phyloP scores from a whole-genome alignment of 2,329 filamentous ascomycete species.

The Colletotrichum limetticola region DNA sequence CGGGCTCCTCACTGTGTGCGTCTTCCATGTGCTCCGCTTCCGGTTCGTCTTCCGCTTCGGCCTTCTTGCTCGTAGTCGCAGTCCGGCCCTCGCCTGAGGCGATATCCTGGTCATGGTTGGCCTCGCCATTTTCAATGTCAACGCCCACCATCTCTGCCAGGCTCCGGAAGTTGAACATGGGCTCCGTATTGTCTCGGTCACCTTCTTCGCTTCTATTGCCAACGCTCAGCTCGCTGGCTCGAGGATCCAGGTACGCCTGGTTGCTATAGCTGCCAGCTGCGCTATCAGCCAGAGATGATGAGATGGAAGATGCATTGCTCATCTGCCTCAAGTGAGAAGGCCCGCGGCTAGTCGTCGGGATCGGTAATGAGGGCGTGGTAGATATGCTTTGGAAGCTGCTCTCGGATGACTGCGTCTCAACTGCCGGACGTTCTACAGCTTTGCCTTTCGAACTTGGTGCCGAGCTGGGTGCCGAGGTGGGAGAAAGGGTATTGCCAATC shows the following conservation, averaged over 20 bases:
- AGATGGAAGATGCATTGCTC: slow-evolving; percentile 86
- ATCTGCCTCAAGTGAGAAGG: slow-evolving; percentile 82
- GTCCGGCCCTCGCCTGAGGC: slow-evolving; percentile 40
- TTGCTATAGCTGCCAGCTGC: slow-evolving; percentile 62
- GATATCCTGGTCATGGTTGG: slow-evolving; percentile 44
- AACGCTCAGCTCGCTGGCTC: slow-evolving; percentile 65
- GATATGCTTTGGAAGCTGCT: slow-evolving; percentile 39
- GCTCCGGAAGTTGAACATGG: slow-evolving; percentile 92
- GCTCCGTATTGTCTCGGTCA: slow-evolving; percentile 70
- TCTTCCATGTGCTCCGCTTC: slow-evolving; percentile 49
- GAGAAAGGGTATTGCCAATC: slow-evolving; percentile 36
- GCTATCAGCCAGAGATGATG: slow-evolving; percentile 80
- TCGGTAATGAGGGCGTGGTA: slow-evolving; percentile 53
- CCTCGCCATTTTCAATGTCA: slow-evolving; percentile 61
- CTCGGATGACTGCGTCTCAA: slow-evolving; percentile 38
- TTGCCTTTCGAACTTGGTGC: slow-evolving; percentile 72
- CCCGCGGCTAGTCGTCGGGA: slow-evolving; percentile 63
- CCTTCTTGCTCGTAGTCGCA: slow-evolving; percentile 38
- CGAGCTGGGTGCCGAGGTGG: slow-evolving; percentile 42
- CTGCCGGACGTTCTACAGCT: slow-evolving; percentile 66
- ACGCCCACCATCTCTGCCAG: slow-evolving; percentile 85
- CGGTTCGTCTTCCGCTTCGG: slow-evolving; percentile 47
- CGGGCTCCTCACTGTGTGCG: slow-evolving; percentile 32
- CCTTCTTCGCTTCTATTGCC: slow-evolving; percentile 58
- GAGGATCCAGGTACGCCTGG: slow-evolving; percentile 54